These are phyloP conservation scores for Diaporthe aspalathi DNA, from an alignment of 2,329 filamentous ascomycete species.

Conservation along the genomic window DNA sequence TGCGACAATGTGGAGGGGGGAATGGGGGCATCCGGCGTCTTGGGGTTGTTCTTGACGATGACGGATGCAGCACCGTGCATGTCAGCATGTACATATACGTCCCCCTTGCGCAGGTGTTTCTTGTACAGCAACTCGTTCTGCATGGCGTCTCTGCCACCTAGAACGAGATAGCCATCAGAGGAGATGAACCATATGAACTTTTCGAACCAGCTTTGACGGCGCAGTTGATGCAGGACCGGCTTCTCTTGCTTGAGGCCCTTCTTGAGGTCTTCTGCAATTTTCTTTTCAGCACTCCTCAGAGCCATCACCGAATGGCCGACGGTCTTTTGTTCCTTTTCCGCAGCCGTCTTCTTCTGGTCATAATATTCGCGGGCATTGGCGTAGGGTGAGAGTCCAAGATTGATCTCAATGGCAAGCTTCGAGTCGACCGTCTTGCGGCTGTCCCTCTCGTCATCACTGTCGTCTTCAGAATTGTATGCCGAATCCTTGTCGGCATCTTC, in stretches of 20 bases:
- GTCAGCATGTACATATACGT: slow-evolving; percentile 93
- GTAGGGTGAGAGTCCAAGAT: slow-evolving; percentile 85
- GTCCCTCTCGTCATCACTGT: slow-evolving; percentile 55
- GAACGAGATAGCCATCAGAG: slow-evolving; percentile 91
- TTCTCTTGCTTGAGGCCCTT: slow-evolving; percentile 94
- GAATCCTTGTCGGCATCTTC: slow-evolving; percentile 65
- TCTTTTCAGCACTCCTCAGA: slow-evolving; percentile 89
- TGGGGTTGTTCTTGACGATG: slow-evolving; percentile 88
- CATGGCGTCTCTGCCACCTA: slow-evolving; percentile 87
- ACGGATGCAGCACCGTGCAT: slow-evolving; percentile 85
- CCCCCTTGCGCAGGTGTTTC: slow-evolving; percentile 85
- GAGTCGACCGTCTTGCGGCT: slow-evolving; percentile 60
- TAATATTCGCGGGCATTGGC: slow-evolving; percentile 93
- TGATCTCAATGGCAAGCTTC: slow-evolving; percentile 81
- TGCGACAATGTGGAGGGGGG: slow-evolving; percentile 92
- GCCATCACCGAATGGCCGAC: slow-evolving; percentile 83
- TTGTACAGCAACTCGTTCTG: slow-evolving; percentile 95
- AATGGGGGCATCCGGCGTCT: slow-evolving; percentile 83
- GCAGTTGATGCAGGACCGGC: slow-evolving; percentile 82
- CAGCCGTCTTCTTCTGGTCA: slow-evolving; percentile 85
- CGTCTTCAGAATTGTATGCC: slow-evolving; percentile 70
- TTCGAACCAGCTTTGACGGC: slow-evolving; percentile 93
- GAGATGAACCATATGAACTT: slow-evolving; percentile 97
- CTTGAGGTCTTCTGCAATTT: slow-evolving; percentile 86
- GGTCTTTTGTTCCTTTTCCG: slow-evolving; percentile 89